Percentiles rank a stretch among this genome's conserved stretches.
These are phyloP conservation scores for Salix brachista DNA, from an alignment of 345 rosid species.

Conservation along the genomic window DNA sequence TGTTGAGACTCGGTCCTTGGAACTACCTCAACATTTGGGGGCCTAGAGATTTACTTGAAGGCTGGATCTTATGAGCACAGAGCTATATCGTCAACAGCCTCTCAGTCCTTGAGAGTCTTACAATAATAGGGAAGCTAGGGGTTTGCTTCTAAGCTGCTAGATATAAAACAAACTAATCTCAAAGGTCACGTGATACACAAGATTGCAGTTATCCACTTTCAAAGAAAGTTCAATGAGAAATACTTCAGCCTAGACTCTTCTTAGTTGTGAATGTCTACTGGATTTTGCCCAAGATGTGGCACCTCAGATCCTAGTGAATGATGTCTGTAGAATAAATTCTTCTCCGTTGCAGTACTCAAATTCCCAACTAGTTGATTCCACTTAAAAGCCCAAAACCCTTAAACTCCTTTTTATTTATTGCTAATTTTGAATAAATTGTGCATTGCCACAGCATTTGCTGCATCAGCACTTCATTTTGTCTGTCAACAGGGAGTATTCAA, in stretches of 20 bases:
- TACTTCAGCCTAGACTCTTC: background rate
- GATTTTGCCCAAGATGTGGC: background rate
- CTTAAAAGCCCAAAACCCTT: background rate
- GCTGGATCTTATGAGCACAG: background rate
- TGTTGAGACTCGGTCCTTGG: background rate
- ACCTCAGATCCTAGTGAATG: background rate
- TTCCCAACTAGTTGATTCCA: constrained; percentile 2
- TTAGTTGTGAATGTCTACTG: background rate
- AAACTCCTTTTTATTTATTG: background rate
- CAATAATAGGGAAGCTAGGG: background rate
- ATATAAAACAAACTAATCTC: background rate
- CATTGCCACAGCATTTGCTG: background rate
- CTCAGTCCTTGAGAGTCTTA: background rate
- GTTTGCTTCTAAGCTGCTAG: background rate
- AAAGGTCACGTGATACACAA: background rate
- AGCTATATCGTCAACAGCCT: background rate
- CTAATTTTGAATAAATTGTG: background rate
- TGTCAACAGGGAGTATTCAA: background rate
- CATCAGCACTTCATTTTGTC: background rate
- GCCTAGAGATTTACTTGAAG: background rate
- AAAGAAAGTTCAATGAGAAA: background rate
- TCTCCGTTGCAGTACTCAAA: background rate
- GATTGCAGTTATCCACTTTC: background rate
- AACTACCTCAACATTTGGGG: background rate
- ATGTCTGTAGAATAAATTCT: background rate